phyloP scores from a whole-genome alignment of 73 alveolate genomes.

The Paramecium biaurelia region DNA sequence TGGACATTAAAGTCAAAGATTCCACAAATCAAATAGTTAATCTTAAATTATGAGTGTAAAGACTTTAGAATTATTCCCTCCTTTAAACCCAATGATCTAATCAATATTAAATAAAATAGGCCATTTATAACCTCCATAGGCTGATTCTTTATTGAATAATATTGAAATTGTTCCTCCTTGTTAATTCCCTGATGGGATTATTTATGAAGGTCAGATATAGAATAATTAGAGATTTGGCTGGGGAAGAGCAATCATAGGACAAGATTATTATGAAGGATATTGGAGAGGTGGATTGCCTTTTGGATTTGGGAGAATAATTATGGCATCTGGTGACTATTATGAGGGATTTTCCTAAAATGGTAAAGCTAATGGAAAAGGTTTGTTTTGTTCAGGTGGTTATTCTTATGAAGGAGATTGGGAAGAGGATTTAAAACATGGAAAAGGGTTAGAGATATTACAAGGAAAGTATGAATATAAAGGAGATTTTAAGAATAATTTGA shows the following conservation, averaged over 20 bases:
- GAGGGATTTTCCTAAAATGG: conserved; percentile 43
- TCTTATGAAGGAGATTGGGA: conserved; percentile 68
- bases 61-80: background rate
- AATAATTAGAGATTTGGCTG: conserved; percentile 53
- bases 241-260: conserved; percentile 57
- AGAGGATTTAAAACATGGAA: conserved; percentile 65
- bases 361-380: conserved; percentile 63
- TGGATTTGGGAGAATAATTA: conserved; percentile 58
- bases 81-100: background rate
- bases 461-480: conserved; percentile 59
- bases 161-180: background rate
- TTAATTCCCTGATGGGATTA: conserved; percentile 55
- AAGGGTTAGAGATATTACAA: conserved; percentile 20
- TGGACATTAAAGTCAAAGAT: background rate
- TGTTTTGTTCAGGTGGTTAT: conserved; percentile 33
- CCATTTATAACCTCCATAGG: background rate
- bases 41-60: conserved; percentile 10
- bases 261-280: conserved; percentile 61
- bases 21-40: background rate
- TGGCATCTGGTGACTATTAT: conserved; percentile 49
- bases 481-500: conserved; percentile 51
- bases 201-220: conserved; percentile 57
- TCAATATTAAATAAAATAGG: background rate
- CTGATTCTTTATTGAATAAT: background rate
- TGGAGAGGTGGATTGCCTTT: conserved; percentile 61